These are phyloP conservation scores for Albugo candida DNA, from an alignment of 352 stramenopile species.

Conservation along the genomic window DNA sequence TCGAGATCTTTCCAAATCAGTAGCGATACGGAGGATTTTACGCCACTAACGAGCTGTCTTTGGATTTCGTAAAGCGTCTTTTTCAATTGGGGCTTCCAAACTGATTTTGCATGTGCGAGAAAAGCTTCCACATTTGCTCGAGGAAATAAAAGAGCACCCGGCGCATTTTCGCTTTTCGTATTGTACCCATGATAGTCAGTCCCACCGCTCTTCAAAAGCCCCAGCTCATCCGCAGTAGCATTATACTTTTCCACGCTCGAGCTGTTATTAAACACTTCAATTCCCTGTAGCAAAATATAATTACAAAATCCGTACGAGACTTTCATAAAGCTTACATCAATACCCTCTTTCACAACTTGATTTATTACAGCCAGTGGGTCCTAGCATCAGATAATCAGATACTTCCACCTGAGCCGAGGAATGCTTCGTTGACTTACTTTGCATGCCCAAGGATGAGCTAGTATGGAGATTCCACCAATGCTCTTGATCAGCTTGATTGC, in stretches of 20 bases:
- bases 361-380: neutral
- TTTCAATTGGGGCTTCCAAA: slow-evolving; percentile 21
- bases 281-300: slow-evolving; percentile 47
- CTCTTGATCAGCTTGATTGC: slow-evolving; percentile 73
- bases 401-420: neutral
- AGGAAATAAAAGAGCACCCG: slow-evolving; percentile 58
- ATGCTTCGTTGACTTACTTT: slow-evolving; percentile 18
- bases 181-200: slow-evolving; percentile 78
- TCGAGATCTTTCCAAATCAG: slow-evolving; percentile 39
- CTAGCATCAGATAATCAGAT: neutral
- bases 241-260: slow-evolving; percentile 73
- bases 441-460: slow-evolving; percentile 75
- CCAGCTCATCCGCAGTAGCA: slow-evolving; percentile 42
- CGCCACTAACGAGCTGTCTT: slow-evolving; percentile 9
- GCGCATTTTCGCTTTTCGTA: slow-evolving; percentile 33
- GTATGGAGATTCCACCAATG: slow-evolving; percentile 51
- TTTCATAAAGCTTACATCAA: slow-evolving; percentile 2
- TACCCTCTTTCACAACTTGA: neutral
- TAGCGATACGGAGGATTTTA: slow-evolving; percentile 10
- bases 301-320: slow-evolving; percentile 49
- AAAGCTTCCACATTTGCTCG: slow-evolving; percentile 49
- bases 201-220: slow-evolving; percentile 48
- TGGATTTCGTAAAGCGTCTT: neutral
- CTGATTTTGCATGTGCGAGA: slow-evolving; percentile 35
- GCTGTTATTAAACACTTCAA: slow-evolving; percentile 68